A percentile compares a stretch with the other conserved stretches of the same genome.
phyloP scores from a whole-genome alignment of 225 moss, liverwort and hornwort genomes.

The Marchantia polymorpha region DNA sequence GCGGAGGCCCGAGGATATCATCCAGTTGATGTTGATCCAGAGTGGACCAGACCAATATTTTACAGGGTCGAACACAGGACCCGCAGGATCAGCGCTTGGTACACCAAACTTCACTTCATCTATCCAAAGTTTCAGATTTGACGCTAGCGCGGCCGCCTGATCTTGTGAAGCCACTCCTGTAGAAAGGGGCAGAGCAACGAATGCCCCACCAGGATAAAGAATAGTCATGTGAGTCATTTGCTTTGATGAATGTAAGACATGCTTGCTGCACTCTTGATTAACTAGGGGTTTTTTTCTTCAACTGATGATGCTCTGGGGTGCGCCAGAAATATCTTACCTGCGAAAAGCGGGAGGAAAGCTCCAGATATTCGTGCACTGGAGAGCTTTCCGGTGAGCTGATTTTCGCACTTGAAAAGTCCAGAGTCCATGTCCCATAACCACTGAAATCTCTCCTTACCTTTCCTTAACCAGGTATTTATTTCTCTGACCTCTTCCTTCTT shows the following conservation, averaged over 20 bases:
- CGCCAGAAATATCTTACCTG: slow-evolving; percentile 24
- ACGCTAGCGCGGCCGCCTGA: slow-evolving; percentile 34
- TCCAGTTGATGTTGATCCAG: slow-evolving; percentile 50
- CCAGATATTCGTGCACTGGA: slow-evolving; percentile 29
- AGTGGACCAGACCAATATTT: slow-evolving; percentile 43
- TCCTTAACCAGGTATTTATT: slow-evolving; percentile 39
- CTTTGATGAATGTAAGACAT: neutral
- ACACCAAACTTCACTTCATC: slow-evolving; percentile 34
- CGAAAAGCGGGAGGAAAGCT: slow-evolving; percentile 40
- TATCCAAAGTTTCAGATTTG: slow-evolving; percentile 31
- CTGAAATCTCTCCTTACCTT: slow-evolving; percentile 30
- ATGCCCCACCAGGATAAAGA: neutral
- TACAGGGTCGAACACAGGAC: slow-evolving; percentile 34
- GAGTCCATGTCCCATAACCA: slow-evolving; percentile 39
- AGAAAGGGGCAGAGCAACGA: neutral
- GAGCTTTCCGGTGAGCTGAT: slow-evolving; percentile 35
- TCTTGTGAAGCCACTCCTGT: neutral
- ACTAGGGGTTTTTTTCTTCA: neutral
- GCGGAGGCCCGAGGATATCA: slow-evolving; percentile 46
- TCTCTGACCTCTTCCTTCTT: slow-evolving; percentile 31
- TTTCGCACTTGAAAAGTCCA: slow-evolving; percentile 37
- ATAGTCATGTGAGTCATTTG: too few relatives aligned
- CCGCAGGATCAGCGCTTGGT: slow-evolving; percentile 39
- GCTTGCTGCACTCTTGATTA: neutral
- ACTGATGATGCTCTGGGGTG: neutral